Evolutionary conservation across 495 filamentous ascomycete species (phyloP).

Genomic region (Penicillium lagena): DNA sequence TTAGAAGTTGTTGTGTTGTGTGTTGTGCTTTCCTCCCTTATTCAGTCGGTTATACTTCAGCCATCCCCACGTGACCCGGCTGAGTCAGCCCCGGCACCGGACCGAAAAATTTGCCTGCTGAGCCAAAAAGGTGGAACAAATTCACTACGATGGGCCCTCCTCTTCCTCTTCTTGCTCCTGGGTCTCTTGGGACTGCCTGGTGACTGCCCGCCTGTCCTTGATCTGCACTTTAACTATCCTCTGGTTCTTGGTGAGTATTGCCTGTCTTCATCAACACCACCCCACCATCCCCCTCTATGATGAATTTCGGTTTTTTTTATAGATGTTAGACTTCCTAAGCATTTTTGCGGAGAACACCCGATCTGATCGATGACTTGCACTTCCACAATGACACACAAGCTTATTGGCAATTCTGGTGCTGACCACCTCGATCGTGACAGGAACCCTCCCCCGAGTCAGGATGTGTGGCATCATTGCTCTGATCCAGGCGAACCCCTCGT

Average conservation of each 20-base stretch:
- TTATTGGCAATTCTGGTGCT: slow-evolving; percentile 5
- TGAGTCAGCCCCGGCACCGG: too few relatives aligned
- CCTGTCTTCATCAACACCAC: neutral
- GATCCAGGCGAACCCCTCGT: slow-evolving; percentile 63
- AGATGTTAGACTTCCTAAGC: slow-evolving; percentile 48
- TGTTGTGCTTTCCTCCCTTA: too few relatives aligned
- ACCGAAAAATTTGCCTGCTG: too few relatives aligned
- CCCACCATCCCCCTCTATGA: slow-evolving; percentile 24
- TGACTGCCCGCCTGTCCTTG: neutral
- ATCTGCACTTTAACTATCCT: neutral
- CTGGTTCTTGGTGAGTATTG: slow-evolving; percentile 11
- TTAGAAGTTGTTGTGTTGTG: too few relatives aligned
- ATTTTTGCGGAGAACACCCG: slow-evolving; percentile 38
- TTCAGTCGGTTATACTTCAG: too few relatives aligned
- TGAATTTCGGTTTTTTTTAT: slow-evolving; percentile 40
- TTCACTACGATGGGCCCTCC: slow-evolving; percentile 2
- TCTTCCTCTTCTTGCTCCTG: slow-evolving; percentile 1
- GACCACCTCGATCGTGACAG: slow-evolving; percentile 7
- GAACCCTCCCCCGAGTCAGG: slow-evolving; percentile 14
- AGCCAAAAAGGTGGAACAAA: neutral
- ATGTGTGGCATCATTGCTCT: slow-evolving; percentile 89
- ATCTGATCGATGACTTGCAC: slow-evolving; percentile 19
- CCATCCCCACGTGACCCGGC: too few relatives aligned
- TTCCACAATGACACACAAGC: slow-evolving; percentile 1
- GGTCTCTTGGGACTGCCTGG: neutral